phyloP scores from a whole-genome alignment of 2,329 filamentous ascomycete species.

The Aspergillus sp. region DNA sequence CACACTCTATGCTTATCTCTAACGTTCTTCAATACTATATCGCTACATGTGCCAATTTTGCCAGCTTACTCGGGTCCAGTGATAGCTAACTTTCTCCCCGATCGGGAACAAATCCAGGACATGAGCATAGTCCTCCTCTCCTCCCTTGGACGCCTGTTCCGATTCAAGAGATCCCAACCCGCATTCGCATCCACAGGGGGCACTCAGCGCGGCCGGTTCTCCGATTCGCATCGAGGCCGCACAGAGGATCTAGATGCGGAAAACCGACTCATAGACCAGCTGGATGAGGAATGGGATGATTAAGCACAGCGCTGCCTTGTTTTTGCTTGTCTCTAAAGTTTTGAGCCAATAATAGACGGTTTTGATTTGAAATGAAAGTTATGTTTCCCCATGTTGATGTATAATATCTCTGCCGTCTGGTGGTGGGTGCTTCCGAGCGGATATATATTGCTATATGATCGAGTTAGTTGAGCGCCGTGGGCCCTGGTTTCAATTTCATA shows the following conservation, averaged over 20 bases:
- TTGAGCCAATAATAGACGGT: background rate
- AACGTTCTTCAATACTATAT: background rate
- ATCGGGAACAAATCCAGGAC: constrained; percentile 36
- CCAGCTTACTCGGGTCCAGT: background rate
- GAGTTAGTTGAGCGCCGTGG: no score
- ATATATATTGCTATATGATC: no score
- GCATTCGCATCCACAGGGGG: constrained; percentile 36
- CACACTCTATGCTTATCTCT: background rate
- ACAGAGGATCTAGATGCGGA: constrained; percentile 67
- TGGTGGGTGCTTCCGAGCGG: no score
- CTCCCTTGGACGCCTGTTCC: constrained; percentile 42
- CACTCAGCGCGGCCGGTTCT: constrained; percentile 28
- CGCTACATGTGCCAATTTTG: background rate
- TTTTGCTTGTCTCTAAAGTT: background rate
- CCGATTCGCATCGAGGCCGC: constrained; percentile 30
- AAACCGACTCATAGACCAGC: constrained; percentile 89
- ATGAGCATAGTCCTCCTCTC: constrained; percentile 49
- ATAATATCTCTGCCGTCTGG: no score
- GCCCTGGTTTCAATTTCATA: no score
- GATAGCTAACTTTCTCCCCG: constrained; percentile 9
- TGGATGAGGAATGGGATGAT: constrained; percentile 97
- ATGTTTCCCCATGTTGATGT: background rate
- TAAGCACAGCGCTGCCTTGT: constrained; percentile 13
- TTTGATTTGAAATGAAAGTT: background rate
- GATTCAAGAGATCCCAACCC: constrained; percentile 32